phyloP scores from a whole-genome alignment of 768 basidiomycete species.

The Phylloporus arenicola region DNA sequence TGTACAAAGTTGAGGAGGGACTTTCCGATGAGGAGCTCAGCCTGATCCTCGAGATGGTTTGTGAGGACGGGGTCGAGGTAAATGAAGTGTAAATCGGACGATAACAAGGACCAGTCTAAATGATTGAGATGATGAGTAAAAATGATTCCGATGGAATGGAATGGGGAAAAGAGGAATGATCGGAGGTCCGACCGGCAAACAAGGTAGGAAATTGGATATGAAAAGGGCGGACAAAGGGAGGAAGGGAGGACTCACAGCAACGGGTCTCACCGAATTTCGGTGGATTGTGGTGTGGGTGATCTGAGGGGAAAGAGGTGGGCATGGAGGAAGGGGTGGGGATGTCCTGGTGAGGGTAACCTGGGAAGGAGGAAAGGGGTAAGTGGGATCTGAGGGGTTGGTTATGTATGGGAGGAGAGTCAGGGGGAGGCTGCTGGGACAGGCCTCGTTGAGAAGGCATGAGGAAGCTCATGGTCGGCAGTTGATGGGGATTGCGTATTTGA shows the following conservation, averaged over 20 bases:
- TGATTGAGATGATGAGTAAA: constrained; percentile 14
- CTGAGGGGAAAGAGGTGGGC: constrained; percentile 27
- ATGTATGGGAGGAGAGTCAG: constrained; percentile 28
- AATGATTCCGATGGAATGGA: constrained; percentile 12
- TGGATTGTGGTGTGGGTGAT: constrained; percentile 33
- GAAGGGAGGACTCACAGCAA: constrained; percentile 54
- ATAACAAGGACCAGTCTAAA: constrained; percentile 77
- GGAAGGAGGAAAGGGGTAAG: constrained; percentile 35
- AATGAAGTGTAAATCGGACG: constrained; percentile 70
- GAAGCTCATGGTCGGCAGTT: constrained; percentile 28
- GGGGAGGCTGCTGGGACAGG: constrained; percentile 22
- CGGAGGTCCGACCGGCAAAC: constrained; percentile 15
- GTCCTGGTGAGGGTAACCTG: constrained; percentile 31
- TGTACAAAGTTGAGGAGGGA: constrained; percentile 76
- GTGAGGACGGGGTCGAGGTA: constrained; percentile 80
- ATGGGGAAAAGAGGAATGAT: constrained; percentile 16
- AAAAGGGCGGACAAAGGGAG: background rate
- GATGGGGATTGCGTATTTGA: constrained; percentile 21
- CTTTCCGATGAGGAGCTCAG: constrained; percentile 61
- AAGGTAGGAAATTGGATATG: constrained; percentile 7
- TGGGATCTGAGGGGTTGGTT: constrained; percentile 32
- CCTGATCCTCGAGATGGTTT: constrained; percentile 66
- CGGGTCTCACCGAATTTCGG: constrained; percentile 68
- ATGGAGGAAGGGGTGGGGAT: constrained; percentile 27
- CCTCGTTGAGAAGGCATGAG: constrained; percentile 33